These are phyloP conservation scores for Venustampulla echinocandica DNA, from an alignment of 495 filamentous ascomycete genomes.

Conservation along the genomic window DNA sequence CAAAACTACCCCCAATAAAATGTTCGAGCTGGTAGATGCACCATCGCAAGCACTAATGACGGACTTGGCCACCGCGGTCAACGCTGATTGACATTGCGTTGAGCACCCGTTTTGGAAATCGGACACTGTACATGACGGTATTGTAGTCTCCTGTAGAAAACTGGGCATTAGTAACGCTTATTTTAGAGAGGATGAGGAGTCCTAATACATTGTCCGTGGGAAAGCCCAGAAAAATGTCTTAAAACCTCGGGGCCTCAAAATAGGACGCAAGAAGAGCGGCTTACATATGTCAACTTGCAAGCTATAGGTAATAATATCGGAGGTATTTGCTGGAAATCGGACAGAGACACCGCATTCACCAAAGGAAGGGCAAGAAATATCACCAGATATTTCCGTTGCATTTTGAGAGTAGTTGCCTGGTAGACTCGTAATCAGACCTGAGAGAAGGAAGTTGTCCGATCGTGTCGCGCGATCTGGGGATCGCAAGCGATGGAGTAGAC, in stretches of 20 bases:
- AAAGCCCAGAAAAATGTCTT: neutral
- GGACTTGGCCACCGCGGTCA: constrained; percentile 4
- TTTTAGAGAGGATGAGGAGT: no score
- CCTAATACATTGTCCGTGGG: no score
- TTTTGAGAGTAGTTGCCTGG: constrained; percentile 2
- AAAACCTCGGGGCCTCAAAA: neutral
- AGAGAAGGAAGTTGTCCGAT: constrained; percentile 6
- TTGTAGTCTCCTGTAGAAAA: no score
- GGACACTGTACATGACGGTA: constrained; percentile 13
- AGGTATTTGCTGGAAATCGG: constrained; percentile 20
- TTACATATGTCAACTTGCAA: constrained; percentile 17
- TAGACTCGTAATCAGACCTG: constrained; percentile 8
- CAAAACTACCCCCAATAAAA: constrained; percentile 16
- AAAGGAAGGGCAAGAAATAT: constrained; percentile 13
- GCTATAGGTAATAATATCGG: constrained; percentile 10
- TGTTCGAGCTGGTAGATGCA: constrained; percentile 9
- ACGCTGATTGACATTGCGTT: constrained; percentile 3
- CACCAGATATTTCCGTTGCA: constrained; percentile 10
- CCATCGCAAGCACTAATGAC: constrained; percentile 12
- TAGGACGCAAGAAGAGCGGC: neutral
- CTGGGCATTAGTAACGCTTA: no score
- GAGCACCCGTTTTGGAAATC: constrained; percentile 22
- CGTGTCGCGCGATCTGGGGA: neutral
- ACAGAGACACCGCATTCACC: constrained; percentile 18
- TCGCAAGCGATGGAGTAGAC: neutral